Evolutionary conservation across 2,329 filamentous ascomycete species (phyloP), one percentile per base, ranked within the genome.

Genomic region (Cladosporium oxysporum): DNA sequence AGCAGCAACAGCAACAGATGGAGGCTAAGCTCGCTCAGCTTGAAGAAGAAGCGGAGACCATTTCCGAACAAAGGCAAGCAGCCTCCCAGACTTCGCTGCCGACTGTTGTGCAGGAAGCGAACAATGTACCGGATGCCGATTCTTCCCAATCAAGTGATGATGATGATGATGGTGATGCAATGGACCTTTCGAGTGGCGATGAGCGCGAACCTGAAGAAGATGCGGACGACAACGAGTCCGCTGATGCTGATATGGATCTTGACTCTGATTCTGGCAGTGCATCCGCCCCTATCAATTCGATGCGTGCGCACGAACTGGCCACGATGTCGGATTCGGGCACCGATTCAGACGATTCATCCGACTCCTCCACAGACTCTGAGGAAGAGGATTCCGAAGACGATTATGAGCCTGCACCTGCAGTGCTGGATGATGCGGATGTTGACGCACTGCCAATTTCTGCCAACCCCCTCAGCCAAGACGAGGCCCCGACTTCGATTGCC

Each of bases 101-200:
- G 18, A 31, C 26, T 55, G 28, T 21, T 18, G 52, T 8, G 28
- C 28, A 55, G 52, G 18, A 55, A 21, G 8, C 52, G 10, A 33
- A 18, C 10, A 29, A n/a, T 28, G 47, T 3, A 14, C 8, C 16
- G 3, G 44, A n/a, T 28, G 44, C 58, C 18, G 44, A 31, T 12
- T 23, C 44, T n/a, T 18, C 49, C 14, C 21, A 23, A 2, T 37
- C 59, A 11, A 62, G 60, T 28, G 69, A 66, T 37, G 66, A 69
- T 26, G 66, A 65, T 63, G 70, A 69, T 26, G 66, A 65, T 66
- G 66, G 64, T 66, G 70, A 69, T 64, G 70, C 69, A 18, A 69
- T 71, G 67, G 69, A 71, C 58, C 66, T 67, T 23, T 69, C 69
- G 18, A 68, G 44, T 28, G 57, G 59, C 18, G 62, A 58, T 35